These are phyloP conservation scores for Podila verticillata DNA, from an alignment of 192 early-diverging fungal genomes.

Conservation along the genomic window DNA sequence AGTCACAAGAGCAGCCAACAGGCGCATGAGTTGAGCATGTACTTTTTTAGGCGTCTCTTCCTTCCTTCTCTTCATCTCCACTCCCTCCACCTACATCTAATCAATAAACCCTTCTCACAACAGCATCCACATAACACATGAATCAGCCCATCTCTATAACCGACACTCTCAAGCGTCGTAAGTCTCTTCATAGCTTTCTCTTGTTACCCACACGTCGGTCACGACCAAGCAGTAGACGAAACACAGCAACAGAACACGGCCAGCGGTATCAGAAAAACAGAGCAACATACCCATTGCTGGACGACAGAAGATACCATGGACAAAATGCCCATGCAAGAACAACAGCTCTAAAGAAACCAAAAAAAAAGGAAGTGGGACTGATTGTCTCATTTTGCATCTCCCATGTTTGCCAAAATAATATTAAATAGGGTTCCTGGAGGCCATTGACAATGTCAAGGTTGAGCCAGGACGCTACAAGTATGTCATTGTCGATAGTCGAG, in stretches of 20 bases:
- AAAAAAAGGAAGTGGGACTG: too few species aligned
- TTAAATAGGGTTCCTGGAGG: conserved; percentile 39
- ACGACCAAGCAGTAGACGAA: background rate
- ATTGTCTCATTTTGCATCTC: conserved; percentile 1
- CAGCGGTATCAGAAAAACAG: too few species aligned
- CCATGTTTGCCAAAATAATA: background rate
- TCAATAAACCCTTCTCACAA: background rate
- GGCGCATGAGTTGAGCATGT: background rate
- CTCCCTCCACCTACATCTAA: background rate
- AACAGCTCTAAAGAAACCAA: too few species aligned
- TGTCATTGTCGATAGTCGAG: conserved; percentile 79
- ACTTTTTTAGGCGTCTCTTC: background rate
- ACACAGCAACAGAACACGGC: too few species aligned
- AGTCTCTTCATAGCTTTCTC: conserved; percentile 2
- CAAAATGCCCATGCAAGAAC: too few species aligned
- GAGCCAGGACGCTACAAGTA: conserved; percentile 82
- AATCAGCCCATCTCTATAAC: conserved; percentile 52
- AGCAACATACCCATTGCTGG: too few species aligned
- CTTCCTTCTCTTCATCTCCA: background rate
- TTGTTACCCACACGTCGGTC: too few species aligned
- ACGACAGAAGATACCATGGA: too few species aligned
- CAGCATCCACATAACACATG: conserved; percentile 8
- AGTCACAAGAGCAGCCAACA: background rate
- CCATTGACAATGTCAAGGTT: conserved; percentile 48
- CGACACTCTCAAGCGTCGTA: conserved; percentile 50